Evolutionary conservation across 495 filamentous ascomycete genomes (phyloP).

Genomic region (Hypoxylon lienhwacheense): DNA sequence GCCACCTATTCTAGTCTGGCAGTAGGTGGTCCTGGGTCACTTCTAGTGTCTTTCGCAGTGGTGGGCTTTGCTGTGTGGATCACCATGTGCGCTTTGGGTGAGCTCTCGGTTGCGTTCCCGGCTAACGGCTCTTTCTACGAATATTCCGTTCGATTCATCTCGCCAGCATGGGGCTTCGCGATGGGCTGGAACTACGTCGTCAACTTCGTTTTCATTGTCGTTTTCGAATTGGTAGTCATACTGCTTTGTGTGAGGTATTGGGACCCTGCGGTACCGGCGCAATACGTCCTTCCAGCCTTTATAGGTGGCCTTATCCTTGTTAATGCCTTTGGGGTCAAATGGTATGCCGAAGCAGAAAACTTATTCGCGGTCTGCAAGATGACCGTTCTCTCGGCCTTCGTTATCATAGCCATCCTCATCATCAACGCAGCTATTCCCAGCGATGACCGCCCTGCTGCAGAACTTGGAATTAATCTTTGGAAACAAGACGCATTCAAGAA

Average conservation of each 20-base stretch:
- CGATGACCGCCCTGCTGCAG: constrained; percentile 17
- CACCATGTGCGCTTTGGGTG: constrained; percentile 60
- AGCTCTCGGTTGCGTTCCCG: constrained; percentile 63
- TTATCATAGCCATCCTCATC: constrained; percentile 47
- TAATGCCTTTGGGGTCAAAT: constrained; percentile 60
- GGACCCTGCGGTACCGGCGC: constrained; percentile 44
- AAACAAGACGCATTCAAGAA: constrained; percentile 57
- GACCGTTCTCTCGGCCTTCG: constrained; percentile 41
- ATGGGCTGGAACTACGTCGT: constrained; percentile 72
- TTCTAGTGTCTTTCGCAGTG: constrained; percentile 53
- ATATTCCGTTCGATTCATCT: constrained; percentile 65
- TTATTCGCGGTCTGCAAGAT: constrained; percentile 53
- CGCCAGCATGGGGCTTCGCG: constrained; percentile 70
- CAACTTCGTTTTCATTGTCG: constrained; percentile 51
- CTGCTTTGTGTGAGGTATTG: constrained; percentile 55
- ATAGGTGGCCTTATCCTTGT: constrained; percentile 51
- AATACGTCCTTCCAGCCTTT: constrained; percentile 49
- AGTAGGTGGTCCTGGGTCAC: constrained; percentile 62
- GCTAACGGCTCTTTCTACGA: constrained; percentile 53
- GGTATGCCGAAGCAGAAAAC: constrained; percentile 61
- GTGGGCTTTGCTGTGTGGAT: constrained; percentile 41
- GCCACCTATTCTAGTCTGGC: constrained; percentile 62
- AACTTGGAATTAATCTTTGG: constrained; percentile 40
- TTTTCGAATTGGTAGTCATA: constrained; percentile 52
- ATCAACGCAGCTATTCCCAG: constrained; percentile 39